These are phyloP conservation scores for Cercospora brassicicola DNA, from an alignment of 2,329 filamentous ascomycete genomes.

Conservation along the genomic window DNA sequence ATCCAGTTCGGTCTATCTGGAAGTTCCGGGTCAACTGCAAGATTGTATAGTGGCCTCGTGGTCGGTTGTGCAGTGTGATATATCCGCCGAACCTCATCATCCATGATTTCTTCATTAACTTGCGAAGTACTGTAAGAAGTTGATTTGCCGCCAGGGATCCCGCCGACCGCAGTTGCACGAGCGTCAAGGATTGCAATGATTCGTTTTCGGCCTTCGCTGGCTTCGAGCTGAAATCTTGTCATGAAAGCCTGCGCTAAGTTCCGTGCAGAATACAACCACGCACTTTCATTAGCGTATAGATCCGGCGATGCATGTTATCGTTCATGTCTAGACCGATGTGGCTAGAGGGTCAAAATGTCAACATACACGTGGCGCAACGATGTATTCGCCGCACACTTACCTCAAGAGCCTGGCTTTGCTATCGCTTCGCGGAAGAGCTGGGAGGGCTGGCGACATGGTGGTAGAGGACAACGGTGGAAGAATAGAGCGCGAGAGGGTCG, in stretches of 20 bases:
- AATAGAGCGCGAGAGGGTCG: background rate
- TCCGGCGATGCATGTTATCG: conserved; percentile 33
- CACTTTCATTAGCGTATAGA: conserved; percentile 47
- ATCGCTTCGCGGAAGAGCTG: conserved; percentile 42
- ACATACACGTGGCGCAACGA: background rate
- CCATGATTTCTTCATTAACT: conserved; percentile 29
- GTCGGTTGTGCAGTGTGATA: conserved; percentile 33
- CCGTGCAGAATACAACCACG: background rate
- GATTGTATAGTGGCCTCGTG: conserved; percentile 43
- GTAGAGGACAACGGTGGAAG: background rate
- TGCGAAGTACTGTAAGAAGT: conserved; percentile 21
- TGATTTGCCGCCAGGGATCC: background rate
- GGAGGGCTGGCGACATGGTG: conserved; percentile 29
- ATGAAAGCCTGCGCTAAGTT: background rate
- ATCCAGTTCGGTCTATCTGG: conserved; percentile 50
- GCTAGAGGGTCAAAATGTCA: background rate
- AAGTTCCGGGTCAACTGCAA: conserved; percentile 40
- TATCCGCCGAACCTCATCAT: conserved; percentile 18
- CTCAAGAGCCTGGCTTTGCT: conserved; percentile 44
- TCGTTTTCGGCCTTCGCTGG: conserved; percentile 41
- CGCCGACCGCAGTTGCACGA: background rate
- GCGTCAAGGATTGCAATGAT: conserved; percentile 38
- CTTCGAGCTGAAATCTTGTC: conserved; percentile 41
- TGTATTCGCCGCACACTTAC: background rate
- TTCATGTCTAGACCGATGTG: conserved; percentile 43